Base-by-base conservation (phyloP, 352 stramenopile genomes). In the Globisporangium sylvaticum region DNA sequence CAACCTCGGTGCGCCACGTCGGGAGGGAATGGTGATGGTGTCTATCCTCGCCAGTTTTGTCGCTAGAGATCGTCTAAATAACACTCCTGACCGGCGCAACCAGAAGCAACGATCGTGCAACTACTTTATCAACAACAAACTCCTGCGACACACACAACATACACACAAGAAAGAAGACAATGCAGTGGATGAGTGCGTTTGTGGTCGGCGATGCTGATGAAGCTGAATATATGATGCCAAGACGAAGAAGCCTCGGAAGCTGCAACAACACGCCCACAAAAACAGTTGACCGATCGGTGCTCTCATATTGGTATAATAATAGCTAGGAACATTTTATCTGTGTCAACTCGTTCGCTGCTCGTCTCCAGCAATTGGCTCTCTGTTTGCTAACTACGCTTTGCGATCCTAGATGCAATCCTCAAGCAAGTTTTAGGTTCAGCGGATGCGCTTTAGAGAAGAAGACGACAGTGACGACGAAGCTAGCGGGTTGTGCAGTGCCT, bases 261-360 rank as follows among this genome's bases (percentile, higher is more conserved):
- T 53, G 58, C 58, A 32, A 25, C 44, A 66, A 66, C 18, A 58
- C 32, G 25, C 27, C 9, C 15, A 50, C 18, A 59, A 66, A 46
- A 54, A 52, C 42, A 66, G 61, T 60, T 52, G 52, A 57, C 31
- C 29, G 44, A 44, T 66, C 32, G 29, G 54, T 68, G 34, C 66
- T 55, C 56, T 60, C 55, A 31, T 69, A 64, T 71, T 71, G 69
- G 63, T 71, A 73, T 73, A 78, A 78, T 78, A 74, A 68, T 78
- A 78, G 72, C 69, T 78, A 76, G 69, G 69, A 67, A 64, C 46
- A 48, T 63, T 69, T 67, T 61, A 62, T 58, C 15, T 42, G 29
- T 58, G 53, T 50, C 32, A 22, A 31, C 44, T 24, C 44, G 37
- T 15, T 65, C 27, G 22, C 18, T 54, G 29, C 42, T 10, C 55